phyloP scores from a whole-genome alignment of 164 flowering plant genomes.

The Sextonia rubra region DNA sequence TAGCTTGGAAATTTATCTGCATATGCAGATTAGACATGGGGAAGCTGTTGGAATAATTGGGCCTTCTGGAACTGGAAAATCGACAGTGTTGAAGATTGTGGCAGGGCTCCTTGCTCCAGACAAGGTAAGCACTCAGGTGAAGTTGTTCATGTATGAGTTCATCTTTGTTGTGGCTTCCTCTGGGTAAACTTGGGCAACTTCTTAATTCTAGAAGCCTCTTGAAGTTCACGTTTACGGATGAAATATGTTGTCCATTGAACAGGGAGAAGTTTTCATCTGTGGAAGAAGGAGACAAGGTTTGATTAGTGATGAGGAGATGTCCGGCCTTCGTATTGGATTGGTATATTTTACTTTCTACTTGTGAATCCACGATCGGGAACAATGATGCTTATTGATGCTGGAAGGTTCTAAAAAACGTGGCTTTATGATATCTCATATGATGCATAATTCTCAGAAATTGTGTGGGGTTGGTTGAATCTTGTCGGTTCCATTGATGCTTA shows the following conservation, averaged over 20 bases:
- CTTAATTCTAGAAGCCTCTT: not conserved
- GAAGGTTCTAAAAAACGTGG: not conserved
- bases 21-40: constrained; percentile 78
- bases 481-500: not conserved
- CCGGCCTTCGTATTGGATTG: constrained; percentile 95
- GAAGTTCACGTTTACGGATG: not conserved
- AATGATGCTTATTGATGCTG: not conserved
- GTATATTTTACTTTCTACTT: constrained; percentile 28
- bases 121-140: constrained; percentile 40
- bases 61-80: constrained; percentile 99
- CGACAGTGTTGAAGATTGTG: constrained; percentile 83
- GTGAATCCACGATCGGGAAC: not conserved
- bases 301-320: constrained; percentile 81
- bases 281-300: constrained; percentile 79
- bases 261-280: constrained; percentile 91
- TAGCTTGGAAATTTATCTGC: not conserved
- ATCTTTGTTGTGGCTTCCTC: not conserved
- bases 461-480: not conserved
- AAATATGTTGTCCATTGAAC: constrained; percentile 17
- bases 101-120: constrained; percentile 99
- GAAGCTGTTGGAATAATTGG: constrained; percentile 99
- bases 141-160: not conserved
- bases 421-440: not conserved
- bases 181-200: not conserved
- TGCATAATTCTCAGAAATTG: not conserved